Evolutionary conservation across 768 basidiomycete species (phyloP), one percentile per base, ranked within the genome.

Genomic region (Mycena vitilis): DNA sequence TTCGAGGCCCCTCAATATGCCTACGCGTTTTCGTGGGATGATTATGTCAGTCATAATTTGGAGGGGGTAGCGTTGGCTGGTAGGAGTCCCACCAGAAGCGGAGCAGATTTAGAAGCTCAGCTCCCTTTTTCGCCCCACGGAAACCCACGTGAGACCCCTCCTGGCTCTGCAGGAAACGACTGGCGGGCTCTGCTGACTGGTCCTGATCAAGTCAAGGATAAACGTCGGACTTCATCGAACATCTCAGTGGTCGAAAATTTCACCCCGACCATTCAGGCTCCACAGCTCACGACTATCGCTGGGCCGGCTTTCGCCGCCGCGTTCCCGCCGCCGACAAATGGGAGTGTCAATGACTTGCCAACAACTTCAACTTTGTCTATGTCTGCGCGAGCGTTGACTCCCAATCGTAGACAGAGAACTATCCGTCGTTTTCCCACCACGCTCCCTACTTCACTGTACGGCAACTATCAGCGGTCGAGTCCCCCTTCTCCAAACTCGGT

Each of bases 391-490:
- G 34, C 57, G 8, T 49, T 71, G 18, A 37, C 62, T 47, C 70
- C 70, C n/a, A 71, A 71, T 53, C 70, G 70, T 22, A 63, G 70
- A 45, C 54, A 68, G 34, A 59, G 55, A 64, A 68, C 66, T 0
- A 55, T 66, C 22, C 61, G 55, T 44, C 68, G 68, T 25, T 12
- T 44, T n/a, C n/a, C 54, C 9, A 45, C 37, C 54, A 37, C 10
- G 42, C 53, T 30, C 37, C 54, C 45, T 42, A 54, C 67, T 10
- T 48, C 42, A 1, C 47, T 25, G 53, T 47, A 30, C 25, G 44
- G 22, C 44, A 37, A 58, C 49, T 59, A 25, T n/a, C 47, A 38
- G 37, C 15, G 30, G 30, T 30, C 30, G 30, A 30, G 30, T 30
- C 30, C 30, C 30, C 30, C 30, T 30, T 30, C 30, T 30, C 30